Base-by-base conservation (phyloP, 2,329 filamentous ascomycete genomes). In the Verticillium isaacii region DNA sequence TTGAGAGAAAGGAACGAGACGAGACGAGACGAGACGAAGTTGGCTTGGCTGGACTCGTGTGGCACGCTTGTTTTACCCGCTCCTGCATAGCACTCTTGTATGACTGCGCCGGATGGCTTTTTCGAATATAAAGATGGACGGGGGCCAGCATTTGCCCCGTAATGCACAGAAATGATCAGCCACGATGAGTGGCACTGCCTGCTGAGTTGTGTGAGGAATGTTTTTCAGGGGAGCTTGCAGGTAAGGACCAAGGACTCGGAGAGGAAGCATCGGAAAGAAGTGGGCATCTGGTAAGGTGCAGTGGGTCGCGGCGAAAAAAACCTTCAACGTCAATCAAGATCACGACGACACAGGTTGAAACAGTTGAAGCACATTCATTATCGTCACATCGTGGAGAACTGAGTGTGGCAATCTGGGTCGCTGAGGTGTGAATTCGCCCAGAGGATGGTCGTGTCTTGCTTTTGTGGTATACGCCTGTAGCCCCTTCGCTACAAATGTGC, bases 401-500 rank as follows among this genome's bases (percentile, higher is more conserved):
- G 45, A 25, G 45, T 23, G 45, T 52, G 45, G 45, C 45, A 52
- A 52, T 52, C 45, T 52, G 45, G 45, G 45, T 52, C 45, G 45
- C 45, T 52, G 45, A 52, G 45, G 23, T 52, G 45, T 52, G 45
- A 34, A 34, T 56, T 56, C 25, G 25, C 54, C 54, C 25, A 56
- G 32, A 34, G 32, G 32, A 59, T 59, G 58, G 58, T 45, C 58
- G 50, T 59, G 58, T 34, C 58, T 45, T 59, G 55, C 56, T 61
- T 55, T 76, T 73, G 29, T 75, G 76, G 74, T 76, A 57, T 52
- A 70, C 71, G 70, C 74, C 75, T 71, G 76, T 78, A 79, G 76
- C 77, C 72, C 74, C 32, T 71, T 72, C 71, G 81, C 83, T 84
- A 85, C 83, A 72, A 59, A 37, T 37, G 58, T 82, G 78, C 83